Base-by-base conservation (phyloP, 2,329 filamentous ascomycete species). In the Alternaria consortialis region DNA sequence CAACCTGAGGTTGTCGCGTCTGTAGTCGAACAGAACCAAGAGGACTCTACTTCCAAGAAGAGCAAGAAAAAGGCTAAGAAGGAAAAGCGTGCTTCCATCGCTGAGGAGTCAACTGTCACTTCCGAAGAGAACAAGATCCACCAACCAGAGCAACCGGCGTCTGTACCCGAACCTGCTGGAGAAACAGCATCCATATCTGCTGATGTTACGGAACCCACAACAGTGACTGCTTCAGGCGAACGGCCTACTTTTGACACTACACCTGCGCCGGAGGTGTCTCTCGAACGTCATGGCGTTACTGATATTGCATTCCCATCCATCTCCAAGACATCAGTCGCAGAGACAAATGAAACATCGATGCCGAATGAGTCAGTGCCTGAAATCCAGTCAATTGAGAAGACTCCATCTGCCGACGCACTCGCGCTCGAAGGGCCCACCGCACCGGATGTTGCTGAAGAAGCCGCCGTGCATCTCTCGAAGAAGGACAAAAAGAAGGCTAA, bases 31-130 rank as follows among this genome's bases (percentile, higher is more conserved):
- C 59, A 61, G 53, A 54, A 47, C 9, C 32, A 52, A 37, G 52
- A 56, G 5, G 59, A 60, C 23, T n/a, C 58, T 2, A 25, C 50
- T 42, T 64, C 68, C 7, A 71, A 70, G 44, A 70, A 70, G 43
- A 53, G 46, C 47, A 71, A 70, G 56, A 73, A 70, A 60, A 69
- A 71, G 50, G 60, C 51, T 1, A 70, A 71, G 58, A 70, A 71
- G 36, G 60, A 40, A 6, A 71, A 70, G 29, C 58, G 63, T 23
- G 48, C 47, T 12, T 64, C 63, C 8, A 40, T 62, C 9, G 25
- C 20, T 23, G 62, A 65, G 17, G 65, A 70, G 11, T 20, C 56
- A 9, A 51, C 25, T 25, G 34, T 46, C 2, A 27, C 4, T n/a
- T 20, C 56, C 23, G 50, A 57, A 52, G 48, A 48, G 4, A 31